phyloP scores from a whole-genome alignment of 192 early-diverging fungal species.

The Kappamyces sp. region DNA sequence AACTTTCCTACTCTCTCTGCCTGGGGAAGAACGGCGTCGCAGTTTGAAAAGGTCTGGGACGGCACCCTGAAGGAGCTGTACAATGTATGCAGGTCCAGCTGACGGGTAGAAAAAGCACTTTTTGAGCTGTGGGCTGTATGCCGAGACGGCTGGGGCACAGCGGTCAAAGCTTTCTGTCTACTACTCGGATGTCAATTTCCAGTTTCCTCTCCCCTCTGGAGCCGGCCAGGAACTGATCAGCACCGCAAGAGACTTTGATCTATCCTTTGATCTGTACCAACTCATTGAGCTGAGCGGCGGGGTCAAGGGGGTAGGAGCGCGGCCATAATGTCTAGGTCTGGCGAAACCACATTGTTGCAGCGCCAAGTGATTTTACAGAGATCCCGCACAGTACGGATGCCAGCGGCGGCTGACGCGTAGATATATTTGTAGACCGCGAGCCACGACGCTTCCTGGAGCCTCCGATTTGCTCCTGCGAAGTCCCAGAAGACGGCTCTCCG shows the following conservation, averaged over 20 bases:
- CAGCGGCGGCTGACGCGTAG: conserved; percentile 30
- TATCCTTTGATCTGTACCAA: conserved; percentile 60
- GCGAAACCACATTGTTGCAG: conserved; percentile 1
- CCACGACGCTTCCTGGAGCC: conserved; percentile 42
- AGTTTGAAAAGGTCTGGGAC: conserved; percentile 8
- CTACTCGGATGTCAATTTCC: conserved; percentile 20
- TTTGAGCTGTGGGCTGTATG: conserved; percentile 42
- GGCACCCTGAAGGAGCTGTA: conserved; percentile 29
- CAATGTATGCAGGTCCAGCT: conserved; percentile 6
- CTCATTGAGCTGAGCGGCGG: conserved; percentile 21
- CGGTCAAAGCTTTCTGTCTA: too few relatives aligned
- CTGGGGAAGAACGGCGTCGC: conserved; percentile 5
- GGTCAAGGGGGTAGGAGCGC: conserved; percentile 31
- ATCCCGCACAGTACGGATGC: conserved; percentile 49
- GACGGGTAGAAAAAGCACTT: conserved; percentile 35
- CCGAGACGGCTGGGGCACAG: not conserved
- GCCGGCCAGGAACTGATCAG: conserved; percentile 52
- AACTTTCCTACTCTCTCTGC: not conserved
- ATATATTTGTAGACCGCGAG: conserved; percentile 71
- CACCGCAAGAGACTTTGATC: conserved; percentile 50
- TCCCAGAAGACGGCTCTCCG: conserved; percentile 43
- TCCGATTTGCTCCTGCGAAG: conserved; percentile 55
- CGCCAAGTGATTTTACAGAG: conserved; percentile 44
- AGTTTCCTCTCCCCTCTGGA: conserved; percentile 56
- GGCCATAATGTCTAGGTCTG: conserved; percentile 14